These are phyloP conservation scores for Taphrina communis DNA, from an alignment of 1,139 yeast species.

Conservation along the genomic window DNA sequence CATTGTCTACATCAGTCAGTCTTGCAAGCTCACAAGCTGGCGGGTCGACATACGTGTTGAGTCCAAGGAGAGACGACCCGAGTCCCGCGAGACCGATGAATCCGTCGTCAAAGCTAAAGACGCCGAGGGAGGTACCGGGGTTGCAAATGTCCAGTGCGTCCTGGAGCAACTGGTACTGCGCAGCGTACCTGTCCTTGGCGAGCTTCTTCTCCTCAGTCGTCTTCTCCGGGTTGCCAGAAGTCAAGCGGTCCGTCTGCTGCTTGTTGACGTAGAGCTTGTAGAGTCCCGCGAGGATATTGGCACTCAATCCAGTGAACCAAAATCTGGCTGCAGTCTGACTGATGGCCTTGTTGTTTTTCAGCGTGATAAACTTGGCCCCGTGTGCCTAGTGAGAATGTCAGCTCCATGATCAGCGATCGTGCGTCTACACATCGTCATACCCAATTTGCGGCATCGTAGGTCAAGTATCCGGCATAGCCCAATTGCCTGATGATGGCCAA, in stretches of 20 bases:
- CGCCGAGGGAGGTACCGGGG: slow-evolving; percentile 71
- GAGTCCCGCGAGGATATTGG: slow-evolving; percentile 61
- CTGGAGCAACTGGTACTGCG: slow-evolving; percentile 74
- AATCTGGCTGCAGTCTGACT: slow-evolving; percentile 57
- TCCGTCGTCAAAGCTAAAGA: slow-evolving; percentile 71
- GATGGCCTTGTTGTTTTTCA: slow-evolving; percentile 47
- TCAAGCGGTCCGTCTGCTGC: slow-evolving; percentile 15
- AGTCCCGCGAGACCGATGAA: slow-evolving; percentile 85
- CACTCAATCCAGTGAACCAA: slow-evolving; percentile 77
- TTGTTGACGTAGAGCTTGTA: slow-evolving; percentile 50
- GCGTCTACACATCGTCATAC: slow-evolving; percentile 56
- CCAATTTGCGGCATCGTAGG: slow-evolving; percentile 76
- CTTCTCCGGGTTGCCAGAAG: slow-evolving; percentile 52
- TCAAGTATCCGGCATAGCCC: slow-evolving; percentile 74
- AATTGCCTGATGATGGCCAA: slow-evolving; percentile 71
- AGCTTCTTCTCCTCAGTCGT: slow-evolving; percentile 53
- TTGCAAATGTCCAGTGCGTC: slow-evolving; percentile 77
- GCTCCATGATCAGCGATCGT: too few relatives aligned
- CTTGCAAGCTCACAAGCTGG: background rate
- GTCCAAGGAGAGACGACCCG: slow-evolving; percentile 77
- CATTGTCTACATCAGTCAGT: slow-evolving; percentile 16
- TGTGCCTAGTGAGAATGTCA: slow-evolving; percentile 49
- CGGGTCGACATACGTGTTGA: slow-evolving; percentile 48
- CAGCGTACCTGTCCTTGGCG: slow-evolving; percentile 53
- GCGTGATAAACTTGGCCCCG: slow-evolving; percentile 47